These are phyloP conservation scores for Globisporangium cystogenes DNA, from an alignment of 352 stramenopile species.

Conservation along the genomic window DNA sequence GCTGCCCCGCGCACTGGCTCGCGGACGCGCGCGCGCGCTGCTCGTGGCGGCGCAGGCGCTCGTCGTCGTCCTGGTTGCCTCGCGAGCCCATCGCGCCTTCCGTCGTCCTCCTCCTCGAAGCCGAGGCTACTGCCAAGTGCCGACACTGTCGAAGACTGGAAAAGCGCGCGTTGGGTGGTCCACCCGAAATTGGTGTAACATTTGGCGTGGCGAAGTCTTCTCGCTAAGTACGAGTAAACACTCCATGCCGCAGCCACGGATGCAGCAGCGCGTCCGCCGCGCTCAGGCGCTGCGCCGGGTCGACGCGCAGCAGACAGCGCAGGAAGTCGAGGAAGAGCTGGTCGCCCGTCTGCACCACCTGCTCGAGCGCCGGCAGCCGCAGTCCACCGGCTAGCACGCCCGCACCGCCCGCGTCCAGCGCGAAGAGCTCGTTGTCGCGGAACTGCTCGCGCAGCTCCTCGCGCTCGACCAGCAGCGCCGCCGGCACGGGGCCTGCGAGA, in stretches of 20 bases:
- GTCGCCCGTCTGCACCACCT: constrained; percentile 52
- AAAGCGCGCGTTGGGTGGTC: not conserved
- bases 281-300: constrained; percentile 46
- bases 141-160: too few species aligned
- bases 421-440: constrained; percentile 49
- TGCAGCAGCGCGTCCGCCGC: constrained; percentile 52
- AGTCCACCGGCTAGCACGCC: constrained; percentile 30
- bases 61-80: not conserved
- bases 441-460: constrained; percentile 54
- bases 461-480: constrained; percentile 40
- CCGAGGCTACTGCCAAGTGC: too few species aligned
- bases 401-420: constrained; percentile 38
- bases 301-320: constrained; percentile 55
- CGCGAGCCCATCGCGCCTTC: not conserved
- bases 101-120: too few species aligned
- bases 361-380: constrained; percentile 40
- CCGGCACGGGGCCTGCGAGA: constrained; percentile 56
- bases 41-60: too few species aligned
- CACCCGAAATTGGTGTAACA: not conserved
- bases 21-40: not conserved
- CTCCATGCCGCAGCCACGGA: constrained; percentile 33
- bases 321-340: constrained; percentile 64
- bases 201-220: not conserved
- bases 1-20: not conserved
- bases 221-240: constrained; percentile 22